These are phyloP conservation scores for Claviceps cyperi DNA, from an alignment of 2,329 filamentous ascomycete species.

Conservation along the genomic window DNA sequence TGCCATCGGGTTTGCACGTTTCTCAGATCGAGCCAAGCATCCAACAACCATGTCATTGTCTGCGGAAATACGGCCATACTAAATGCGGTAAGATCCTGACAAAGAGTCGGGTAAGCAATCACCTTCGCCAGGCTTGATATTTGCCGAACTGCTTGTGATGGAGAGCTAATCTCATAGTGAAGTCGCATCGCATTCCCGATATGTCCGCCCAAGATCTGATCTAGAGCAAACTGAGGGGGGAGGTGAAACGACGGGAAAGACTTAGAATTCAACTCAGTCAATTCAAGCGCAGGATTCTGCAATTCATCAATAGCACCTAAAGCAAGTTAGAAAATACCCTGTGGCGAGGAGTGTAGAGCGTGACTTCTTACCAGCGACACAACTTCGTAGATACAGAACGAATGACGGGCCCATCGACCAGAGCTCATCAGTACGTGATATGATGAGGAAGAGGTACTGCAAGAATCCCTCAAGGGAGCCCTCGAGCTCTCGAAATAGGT, in stretches of 20 bases:
- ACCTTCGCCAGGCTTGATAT: conserved; percentile 29
- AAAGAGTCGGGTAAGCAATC: conserved; percentile 25
- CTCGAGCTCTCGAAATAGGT: conserved; percentile 30
- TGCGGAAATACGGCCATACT: conserved; percentile 23
- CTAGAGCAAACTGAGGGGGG: conserved; percentile 24
- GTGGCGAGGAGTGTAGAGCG: conserved; percentile 1
- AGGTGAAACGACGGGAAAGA: conserved; percentile 17
- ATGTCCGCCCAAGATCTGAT: conserved; percentile 18
- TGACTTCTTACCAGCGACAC: conserved; percentile 25
- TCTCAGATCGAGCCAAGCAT: conserved; percentile 30
- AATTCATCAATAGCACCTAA: conserved; percentile 21
- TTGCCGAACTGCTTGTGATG: conserved; percentile 32
- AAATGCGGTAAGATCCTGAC: conserved; percentile 18
- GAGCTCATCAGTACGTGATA: conserved; percentile 28
- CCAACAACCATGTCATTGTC: conserved; percentile 33
- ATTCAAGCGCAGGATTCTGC: conserved; percentile 16
- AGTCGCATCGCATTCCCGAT: conserved; percentile 14
- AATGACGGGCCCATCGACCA: conserved; percentile 34
- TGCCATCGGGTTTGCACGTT: conserved; percentile 25
- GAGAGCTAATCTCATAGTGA: conserved; percentile 25
- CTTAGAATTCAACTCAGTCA: conserved; percentile 17
- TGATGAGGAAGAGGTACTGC: conserved; percentile 30
- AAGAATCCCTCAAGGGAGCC: conserved; percentile 40
- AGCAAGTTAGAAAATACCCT: conserved; percentile 7
- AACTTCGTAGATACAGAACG: conserved; percentile 32